Evolutionary conservation across 805 yeast species (phyloP).

Genomic region (Brettanomyces sp.): DNA sequence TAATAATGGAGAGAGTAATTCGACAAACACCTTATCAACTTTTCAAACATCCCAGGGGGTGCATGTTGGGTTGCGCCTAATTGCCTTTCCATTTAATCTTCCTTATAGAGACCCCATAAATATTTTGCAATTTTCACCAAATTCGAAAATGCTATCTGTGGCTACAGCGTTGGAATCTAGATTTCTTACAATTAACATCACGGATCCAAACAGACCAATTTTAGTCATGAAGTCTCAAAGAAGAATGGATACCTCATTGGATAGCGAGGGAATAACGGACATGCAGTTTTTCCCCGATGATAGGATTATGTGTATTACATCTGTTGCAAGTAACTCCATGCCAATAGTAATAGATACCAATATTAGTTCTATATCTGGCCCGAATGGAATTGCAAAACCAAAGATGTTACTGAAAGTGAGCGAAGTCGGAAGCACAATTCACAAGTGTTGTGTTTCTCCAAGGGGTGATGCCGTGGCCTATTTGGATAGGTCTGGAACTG

Average conservation of each 20-base stretch:
- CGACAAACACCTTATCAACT: conserved; percentile 1
- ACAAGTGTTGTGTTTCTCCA: conserved; percentile 68
- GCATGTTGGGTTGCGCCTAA: conserved; percentile 6
- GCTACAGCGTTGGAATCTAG: conserved; percentile 73
- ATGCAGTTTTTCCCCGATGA: conserved; percentile 64
- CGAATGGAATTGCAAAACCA: conserved; percentile 46
- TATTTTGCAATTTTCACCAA: conserved; percentile 60
- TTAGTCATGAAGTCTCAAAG: conserved; percentile 61
- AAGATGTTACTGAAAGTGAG: conserved; percentile 53
- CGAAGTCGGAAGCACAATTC: conserved; percentile 76
- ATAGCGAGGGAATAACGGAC: conserved; percentile 85
- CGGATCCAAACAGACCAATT: conserved; percentile 54
- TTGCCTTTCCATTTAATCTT: conserved; percentile 41
- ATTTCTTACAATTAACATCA: conserved; percentile 63
- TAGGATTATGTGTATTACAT: conserved; percentile 40
- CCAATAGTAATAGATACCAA: conserved; percentile 62
- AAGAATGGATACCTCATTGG: conserved; percentile 54
- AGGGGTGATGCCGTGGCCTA: conserved; percentile 81
- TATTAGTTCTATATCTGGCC: conserved; percentile 34
- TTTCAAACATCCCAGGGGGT: not conserved
- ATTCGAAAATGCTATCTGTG: conserved; percentile 63
- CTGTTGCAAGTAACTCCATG: conserved; percentile 55
- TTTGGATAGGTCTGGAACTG: conserved; percentile 67
- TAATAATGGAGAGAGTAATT: not conserved
- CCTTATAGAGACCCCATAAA: conserved; percentile 85